Base-by-base conservation (phyloP, 2,329 filamentous ascomycete species). In the Colletotrichum destructivum region DNA sequence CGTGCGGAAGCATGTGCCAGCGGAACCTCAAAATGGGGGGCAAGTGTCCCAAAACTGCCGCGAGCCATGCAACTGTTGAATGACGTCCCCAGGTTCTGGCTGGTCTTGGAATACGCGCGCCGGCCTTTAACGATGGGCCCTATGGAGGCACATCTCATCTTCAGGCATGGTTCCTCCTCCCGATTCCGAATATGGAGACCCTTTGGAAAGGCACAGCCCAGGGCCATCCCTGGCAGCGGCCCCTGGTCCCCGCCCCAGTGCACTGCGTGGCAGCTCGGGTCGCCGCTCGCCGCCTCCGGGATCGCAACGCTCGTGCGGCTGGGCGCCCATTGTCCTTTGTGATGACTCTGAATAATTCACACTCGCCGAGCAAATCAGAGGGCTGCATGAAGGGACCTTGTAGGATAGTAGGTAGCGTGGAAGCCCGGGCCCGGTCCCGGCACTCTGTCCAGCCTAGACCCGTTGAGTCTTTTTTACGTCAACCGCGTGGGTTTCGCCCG, bases 271-370 rank as follows among this genome's bases (percentile, higher is more conserved):
- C 42, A 62, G 46, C 31, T 71, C 59, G 52, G 69, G 46, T 69
- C 54, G 69, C 65, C 65, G 65, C 65, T 69, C 47, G 69, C 65
- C 65, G 69, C 65, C 69, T 72, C 69, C 69, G 69, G 69, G n/a
- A 72, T 72, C 69, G 69, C 69, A 69, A 51, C 57, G 63, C 68
- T 56, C 31, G 68, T 35, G n/a, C 63, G 63, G 49, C 51, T 57
- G 56, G 51, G 63, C 69, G 35, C 54, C 59, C 49, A n/a, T 51
- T 69, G 40, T 35, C 60, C 59, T 72, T 72, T 71, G 65, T 69
- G 65, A 69, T 71, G 57, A 59, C 16, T 44, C 26, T 72, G 69
- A 64, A 55, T 72, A 69, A 69, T 64, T 44, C 26, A 55, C 38
- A 60, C 46, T 47, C 65, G 60, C 31, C 47, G 51, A 55, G 65